Conservation (phyloP, 2,329 filamentous ascomycete genomes). For the Penicillium concentricum region DNA sequence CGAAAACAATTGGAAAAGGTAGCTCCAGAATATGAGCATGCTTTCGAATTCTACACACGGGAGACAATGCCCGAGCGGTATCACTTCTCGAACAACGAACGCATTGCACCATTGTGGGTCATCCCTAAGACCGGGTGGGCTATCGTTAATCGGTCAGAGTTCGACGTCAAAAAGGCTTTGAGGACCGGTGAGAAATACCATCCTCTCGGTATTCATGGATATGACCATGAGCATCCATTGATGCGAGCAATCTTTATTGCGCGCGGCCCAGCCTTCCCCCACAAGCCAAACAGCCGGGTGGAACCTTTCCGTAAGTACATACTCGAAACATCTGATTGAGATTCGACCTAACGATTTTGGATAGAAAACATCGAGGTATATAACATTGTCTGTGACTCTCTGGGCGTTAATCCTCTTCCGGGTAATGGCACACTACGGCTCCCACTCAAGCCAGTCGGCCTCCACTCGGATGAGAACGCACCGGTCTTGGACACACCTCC, state of each 20-base stretch:
- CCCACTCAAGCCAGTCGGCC: conserved; percentile 45
- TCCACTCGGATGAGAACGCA: conserved; percentile 43
- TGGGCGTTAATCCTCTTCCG: conserved; percentile 68
- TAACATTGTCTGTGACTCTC: conserved; percentile 87
- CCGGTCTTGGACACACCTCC: conserved; percentile 33
- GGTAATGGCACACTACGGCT: conserved; percentile 81
- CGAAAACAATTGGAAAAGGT: conserved; percentile 60
- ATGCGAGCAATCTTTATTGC: conserved; percentile 97
- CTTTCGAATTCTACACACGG: conserved; percentile 82
- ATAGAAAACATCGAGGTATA: conserved; percentile 92
- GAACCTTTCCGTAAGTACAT: conserved; percentile 75
- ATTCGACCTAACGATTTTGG: conserved; percentile 2
- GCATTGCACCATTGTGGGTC: conserved; percentile 94
- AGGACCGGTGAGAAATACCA: conserved; percentile 67
- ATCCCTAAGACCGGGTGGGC: conserved; percentile 91
- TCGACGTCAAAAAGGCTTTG: conserved; percentile 68
- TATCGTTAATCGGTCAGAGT: conserved; percentile 76
- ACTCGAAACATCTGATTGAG: not conserved
- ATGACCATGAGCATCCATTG: conserved; percentile 89
- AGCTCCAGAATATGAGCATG: conserved; percentile 56
- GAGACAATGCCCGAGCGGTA: conserved; percentile 88
- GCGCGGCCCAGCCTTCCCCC: conserved; percentile 86
- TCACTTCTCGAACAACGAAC: conserved; percentile 82
- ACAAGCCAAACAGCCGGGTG: conserved; percentile 75
- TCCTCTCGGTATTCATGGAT: conserved; percentile 85